phyloP scores from a whole-genome alignment of 257 asterid species.

The Ilex aquifolium region DNA sequence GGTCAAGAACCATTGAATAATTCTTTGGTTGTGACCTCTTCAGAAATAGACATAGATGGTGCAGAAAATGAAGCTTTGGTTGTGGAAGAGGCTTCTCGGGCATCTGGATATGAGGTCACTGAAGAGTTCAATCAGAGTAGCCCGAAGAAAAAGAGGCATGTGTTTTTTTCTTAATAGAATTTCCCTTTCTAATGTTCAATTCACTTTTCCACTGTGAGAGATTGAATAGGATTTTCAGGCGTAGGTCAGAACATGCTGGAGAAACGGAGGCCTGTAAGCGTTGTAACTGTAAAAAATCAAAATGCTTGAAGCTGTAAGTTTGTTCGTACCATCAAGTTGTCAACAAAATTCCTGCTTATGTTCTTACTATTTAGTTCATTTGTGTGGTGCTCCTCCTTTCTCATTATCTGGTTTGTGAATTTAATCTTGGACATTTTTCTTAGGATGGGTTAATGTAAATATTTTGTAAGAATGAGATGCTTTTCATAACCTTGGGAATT shows the following conservation, averaged over 20 bases:
- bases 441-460: no score
- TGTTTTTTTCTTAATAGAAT: slow-evolving; percentile 1
- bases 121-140: slow-evolving; percentile 68
- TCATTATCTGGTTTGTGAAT: no score
- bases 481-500: no score
- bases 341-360: not conserved
- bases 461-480: no score
- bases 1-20: slow-evolving; percentile 34
- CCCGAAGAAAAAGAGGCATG: slow-evolving; percentile 85
- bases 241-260: slow-evolving; percentile 44
- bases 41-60: slow-evolving; percentile 33
- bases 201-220: slow-evolving; percentile 9
- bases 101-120: slow-evolving; percentile 30
- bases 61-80: slow-evolving; percentile 32
- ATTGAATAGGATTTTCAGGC: slow-evolving; percentile 38
- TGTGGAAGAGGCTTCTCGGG: slow-evolving; percentile 40
- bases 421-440: no score
- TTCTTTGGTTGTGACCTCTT: slow-evolving; percentile 22
- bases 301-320: slow-evolving; percentile 95
- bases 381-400: no score
- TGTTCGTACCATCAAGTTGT: not conserved
- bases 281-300: slow-evolving; percentile 94
- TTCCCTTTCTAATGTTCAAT: not conserved
- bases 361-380: no score
- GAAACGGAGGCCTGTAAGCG: slow-evolving; percentile 81